These are phyloP conservation scores for Panaeolus cyanescens DNA, from an alignment of 768 basidiomycete genomes.

Conservation along the genomic window DNA sequence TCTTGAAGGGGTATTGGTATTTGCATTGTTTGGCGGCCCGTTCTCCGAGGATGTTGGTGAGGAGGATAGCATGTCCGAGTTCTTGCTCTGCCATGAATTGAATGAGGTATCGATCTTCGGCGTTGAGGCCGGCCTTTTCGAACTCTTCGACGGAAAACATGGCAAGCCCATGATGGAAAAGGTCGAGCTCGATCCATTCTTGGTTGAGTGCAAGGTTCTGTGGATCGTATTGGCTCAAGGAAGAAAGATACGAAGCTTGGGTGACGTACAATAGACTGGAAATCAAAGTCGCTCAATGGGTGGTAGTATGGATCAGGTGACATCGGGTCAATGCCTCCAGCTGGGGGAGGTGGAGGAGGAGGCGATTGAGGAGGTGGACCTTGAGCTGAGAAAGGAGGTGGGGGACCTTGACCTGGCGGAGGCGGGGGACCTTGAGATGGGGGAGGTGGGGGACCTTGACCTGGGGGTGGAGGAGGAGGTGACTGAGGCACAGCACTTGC, in stretches of 20 bases:
- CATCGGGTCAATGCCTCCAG: neutral
- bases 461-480: neutral
- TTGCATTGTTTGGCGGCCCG: slow-evolving; percentile 54
- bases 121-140: slow-evolving; percentile 50
- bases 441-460: neutral
- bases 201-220: slow-evolving; percentile 62
- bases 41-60: slow-evolving; percentile 54
- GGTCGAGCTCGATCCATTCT: slow-evolving; percentile 63
- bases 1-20: slow-evolving; percentile 56
- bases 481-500: neutral
- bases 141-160: slow-evolving; percentile 59
- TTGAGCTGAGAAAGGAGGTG: too few species aligned
- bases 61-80: slow-evolving; percentile 57
- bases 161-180: slow-evolving; percentile 58
- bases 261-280: slow-evolving; percentile 24
- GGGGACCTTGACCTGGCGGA: neutral
- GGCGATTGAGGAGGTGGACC: neutral
- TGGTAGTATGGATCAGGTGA: slow-evolving; percentile 1
- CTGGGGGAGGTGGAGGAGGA: neutral
- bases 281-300: slow-evolving; percentile 26
- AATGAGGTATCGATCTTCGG: slow-evolving; percentile 56
- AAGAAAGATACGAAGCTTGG: neutral
- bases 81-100: slow-evolving; percentile 68
- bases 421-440: too few species aligned
- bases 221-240: neutral